Evolutionary conservation across 2,329 filamentous ascomycete species (phyloP).

Genomic region (Venturia asperata): DNA sequence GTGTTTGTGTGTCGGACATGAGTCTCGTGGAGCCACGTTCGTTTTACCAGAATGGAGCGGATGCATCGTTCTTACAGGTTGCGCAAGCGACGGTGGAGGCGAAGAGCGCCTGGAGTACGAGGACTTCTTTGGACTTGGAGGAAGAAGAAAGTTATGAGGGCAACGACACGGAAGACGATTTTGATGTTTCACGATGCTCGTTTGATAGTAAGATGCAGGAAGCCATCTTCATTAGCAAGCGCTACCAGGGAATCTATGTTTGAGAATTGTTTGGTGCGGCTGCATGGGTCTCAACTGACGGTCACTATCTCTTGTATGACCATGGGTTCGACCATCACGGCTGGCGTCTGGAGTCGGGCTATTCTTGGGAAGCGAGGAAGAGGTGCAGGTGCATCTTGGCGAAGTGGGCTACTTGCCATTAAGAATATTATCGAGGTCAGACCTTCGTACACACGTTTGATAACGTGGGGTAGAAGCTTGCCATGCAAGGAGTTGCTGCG

Average conservation of each 20-base stretch:
- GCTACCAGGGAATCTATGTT: no score
- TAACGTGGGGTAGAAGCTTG: neutral
- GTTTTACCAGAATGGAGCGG: neutral
- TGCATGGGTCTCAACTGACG: neutral
- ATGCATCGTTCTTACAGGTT: neutral
- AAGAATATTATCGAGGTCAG: neutral
- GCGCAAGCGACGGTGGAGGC: neutral
- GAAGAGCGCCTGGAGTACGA: conserved; percentile 6
- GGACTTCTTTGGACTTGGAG: neutral
- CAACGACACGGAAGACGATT: neutral
- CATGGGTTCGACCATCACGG: neutral
- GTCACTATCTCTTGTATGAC: neutral
- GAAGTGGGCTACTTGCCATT: neutral
- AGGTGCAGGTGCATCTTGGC: neutral
- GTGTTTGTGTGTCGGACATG: neutral
- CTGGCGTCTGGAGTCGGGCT: neutral
- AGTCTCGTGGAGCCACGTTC: neutral
- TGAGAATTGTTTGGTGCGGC: neutral
- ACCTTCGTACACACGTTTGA: neutral
- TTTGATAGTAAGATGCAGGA: conserved; percentile 9
- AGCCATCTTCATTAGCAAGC: neutral
- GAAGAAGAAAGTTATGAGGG: neutral
- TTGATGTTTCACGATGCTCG: neutral
- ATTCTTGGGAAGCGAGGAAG: neutral
- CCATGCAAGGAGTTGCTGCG: neutral